phyloP scores from a whole-genome alignment of 768 basidiomycete species.

The Trametes cubensis region DNA sequence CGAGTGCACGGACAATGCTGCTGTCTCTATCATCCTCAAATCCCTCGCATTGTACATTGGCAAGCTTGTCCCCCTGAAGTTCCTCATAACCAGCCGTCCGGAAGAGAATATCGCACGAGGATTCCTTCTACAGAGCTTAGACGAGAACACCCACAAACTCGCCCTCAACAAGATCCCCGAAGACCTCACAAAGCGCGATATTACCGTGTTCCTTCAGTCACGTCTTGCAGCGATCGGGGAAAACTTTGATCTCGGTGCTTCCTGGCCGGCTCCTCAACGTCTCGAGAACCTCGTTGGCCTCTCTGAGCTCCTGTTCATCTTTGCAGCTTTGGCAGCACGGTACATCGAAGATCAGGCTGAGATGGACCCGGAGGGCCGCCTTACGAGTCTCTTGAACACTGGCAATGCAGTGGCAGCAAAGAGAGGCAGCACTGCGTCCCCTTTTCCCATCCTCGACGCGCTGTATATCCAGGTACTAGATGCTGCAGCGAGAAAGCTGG shows the following conservation, averaged over 20 bases:
- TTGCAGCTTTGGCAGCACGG: constrained; percentile 24
- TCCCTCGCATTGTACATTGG: neutral
- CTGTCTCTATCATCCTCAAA: constrained; percentile 11
- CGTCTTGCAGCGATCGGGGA: neutral
- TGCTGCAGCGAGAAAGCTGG: neutral
- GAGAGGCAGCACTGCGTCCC: neutral
- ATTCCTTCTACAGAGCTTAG: neutral
- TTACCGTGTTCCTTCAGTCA: neutral
- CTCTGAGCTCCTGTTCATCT: constrained; percentile 25
- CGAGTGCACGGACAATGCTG: constrained; percentile 19
- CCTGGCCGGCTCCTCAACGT: constrained; percentile 7
- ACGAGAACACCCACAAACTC: neutral
- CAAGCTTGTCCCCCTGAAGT: constrained; percentile 11
- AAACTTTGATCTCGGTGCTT: neutral
- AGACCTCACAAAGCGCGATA: neutral
- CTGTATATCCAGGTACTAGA: constrained; percentile 17
- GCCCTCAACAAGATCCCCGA: neutral
- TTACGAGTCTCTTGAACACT: neutral
- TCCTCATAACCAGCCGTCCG: constrained; percentile 24
- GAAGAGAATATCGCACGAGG: constrained; percentile 3
- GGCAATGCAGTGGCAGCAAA: neutral
- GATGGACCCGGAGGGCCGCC: neutral
- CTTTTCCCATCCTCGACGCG: constrained; percentile 15
- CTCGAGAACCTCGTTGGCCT: neutral
- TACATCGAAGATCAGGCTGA: constrained; percentile 22